A percentile compares a stretch with the other conserved stretches of the same genome.
phyloP scores from a whole-genome alignment of 306 rosid genomes.

The Carpinus fangiana region DNA sequence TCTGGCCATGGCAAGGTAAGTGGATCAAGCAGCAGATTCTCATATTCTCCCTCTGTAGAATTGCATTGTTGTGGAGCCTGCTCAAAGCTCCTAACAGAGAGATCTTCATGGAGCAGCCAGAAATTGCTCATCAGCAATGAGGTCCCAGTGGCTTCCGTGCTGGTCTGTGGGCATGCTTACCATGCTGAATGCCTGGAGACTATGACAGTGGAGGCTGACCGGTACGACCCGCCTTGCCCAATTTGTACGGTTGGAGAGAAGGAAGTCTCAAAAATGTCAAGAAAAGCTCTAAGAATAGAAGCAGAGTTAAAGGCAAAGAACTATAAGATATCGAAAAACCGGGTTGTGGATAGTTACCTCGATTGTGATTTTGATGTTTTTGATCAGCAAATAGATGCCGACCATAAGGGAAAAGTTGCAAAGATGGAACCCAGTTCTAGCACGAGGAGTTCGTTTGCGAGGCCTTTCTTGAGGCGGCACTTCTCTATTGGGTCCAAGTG shows the following conservation, averaged over 20 bases:
- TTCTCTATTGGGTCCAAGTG: slow-evolving; percentile 76
- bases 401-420: slow-evolving; percentile 49
- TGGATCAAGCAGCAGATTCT: slow-evolving; percentile 77
- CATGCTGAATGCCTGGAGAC: slow-evolving; percentile 88
- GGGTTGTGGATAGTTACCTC: slow-evolving; percentile 70
- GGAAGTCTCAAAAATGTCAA: slow-evolving; percentile 53
- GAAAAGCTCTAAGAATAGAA: slow-evolving; percentile 49
- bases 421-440: slow-evolving; percentile 73
- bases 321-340: slow-evolving; percentile 63
- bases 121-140: slow-evolving; percentile 53
- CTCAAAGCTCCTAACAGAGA: slow-evolving; percentile 63
- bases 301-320: slow-evolving; percentile 62
- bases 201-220: slow-evolving; percentile 62
- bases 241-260: slow-evolving; percentile 70
- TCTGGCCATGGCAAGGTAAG: slow-evolving; percentile 64
- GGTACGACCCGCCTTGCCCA: slow-evolving; percentile 78
- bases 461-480: slow-evolving; percentile 69
- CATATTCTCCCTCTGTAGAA: slow-evolving; percentile 77
- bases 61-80: slow-evolving; percentile 70
- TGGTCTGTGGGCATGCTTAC: slow-evolving; percentile 74
- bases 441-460: slow-evolving; percentile 52
- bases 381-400: slow-evolving; percentile 40
- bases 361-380: slow-evolving; percentile 56
- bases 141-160: slow-evolving; percentile 70
- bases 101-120: slow-evolving; percentile 70